Conservation (phyloP, 2,329 filamentous ascomycete species). For the Fusarium subglutinans region DNA sequence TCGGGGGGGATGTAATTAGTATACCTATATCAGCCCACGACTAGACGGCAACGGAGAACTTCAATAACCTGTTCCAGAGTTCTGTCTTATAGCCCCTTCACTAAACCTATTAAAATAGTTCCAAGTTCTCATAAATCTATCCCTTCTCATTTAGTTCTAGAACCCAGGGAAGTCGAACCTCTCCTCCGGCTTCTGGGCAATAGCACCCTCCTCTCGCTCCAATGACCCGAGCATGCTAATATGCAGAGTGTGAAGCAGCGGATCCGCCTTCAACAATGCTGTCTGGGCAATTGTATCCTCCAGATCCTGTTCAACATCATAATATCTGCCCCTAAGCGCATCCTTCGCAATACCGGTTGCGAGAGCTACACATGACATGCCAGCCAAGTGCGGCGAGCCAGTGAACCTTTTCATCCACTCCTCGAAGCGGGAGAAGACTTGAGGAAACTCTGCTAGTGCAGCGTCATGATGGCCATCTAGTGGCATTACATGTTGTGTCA, state of each 20-base stretch:
- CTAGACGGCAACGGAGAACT: no score
- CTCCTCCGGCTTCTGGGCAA: rapidly evolving
- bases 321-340: background rate
- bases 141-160: background rate
- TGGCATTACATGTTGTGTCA: rapidly evolving
- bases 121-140: background rate
- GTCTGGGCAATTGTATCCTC: background rate
- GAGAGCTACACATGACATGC: background rate
- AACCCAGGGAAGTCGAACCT: background rate
- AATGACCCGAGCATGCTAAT: background rate
- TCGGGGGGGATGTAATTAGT: rapidly evolving
- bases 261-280: background rate
- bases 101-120: background rate
- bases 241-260: background rate
- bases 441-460: background rate
- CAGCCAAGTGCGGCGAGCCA: background rate
- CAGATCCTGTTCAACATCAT: background rate
- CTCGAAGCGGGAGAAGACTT: rapidly evolving
- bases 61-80: no score
- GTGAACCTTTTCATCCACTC: background rate
- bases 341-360: background rate
- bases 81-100: background rate
- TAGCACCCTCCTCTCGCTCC: background rate
- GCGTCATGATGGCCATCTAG: background rate
- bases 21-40: no score